Conservation (phyloP, 257 asterid species). For the Hygrophila difformis region DNA sequence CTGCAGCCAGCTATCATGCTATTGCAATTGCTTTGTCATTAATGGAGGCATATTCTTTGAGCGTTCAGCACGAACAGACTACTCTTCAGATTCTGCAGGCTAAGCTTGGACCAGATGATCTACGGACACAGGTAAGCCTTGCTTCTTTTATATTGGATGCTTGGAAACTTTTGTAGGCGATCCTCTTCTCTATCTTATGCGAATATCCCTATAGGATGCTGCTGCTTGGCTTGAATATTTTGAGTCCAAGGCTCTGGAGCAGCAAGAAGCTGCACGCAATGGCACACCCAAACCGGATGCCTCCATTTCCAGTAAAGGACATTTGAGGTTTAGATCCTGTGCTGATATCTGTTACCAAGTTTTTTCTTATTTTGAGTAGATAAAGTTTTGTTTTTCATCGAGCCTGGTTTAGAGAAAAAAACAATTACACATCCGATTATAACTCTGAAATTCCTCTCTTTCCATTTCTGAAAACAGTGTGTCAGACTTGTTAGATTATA, state of each 20-base stretch:
- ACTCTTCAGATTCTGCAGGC: constrained; percentile 7
- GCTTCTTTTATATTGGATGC: constrained; percentile 8
- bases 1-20: constrained; percentile 9
- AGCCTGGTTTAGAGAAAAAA: constrained; percentile 4
- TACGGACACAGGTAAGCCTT: constrained; percentile 8
- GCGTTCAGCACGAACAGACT: constrained; percentile 7
- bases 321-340: constrained; percentile 42
- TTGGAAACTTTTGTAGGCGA: constrained; percentile 4
- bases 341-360: constrained; percentile 2
- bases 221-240: constrained; percentile 92
- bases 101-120: constrained; percentile 7
- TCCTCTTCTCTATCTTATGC: constrained; percentile 13
- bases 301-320: constrained; percentile 86
- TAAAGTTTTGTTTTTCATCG: neutral
- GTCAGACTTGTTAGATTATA: constrained; percentile 80
- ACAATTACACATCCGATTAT: constrained; percentile 1
- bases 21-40: constrained; percentile 8
- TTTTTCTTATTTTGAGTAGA: constrained; percentile 5
- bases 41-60: constrained; percentile 3
- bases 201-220: constrained; percentile 49
- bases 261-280: constrained; percentile 82
- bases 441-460: constrained; percentile 3
- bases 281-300: constrained; percentile 87
- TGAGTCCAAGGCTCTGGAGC: constrained; percentile 83
- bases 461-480: constrained; percentile 37